Conservation (phyloP, 2,329 filamentous ascomycete species). For the Alternaria triticimaculans region DNA sequence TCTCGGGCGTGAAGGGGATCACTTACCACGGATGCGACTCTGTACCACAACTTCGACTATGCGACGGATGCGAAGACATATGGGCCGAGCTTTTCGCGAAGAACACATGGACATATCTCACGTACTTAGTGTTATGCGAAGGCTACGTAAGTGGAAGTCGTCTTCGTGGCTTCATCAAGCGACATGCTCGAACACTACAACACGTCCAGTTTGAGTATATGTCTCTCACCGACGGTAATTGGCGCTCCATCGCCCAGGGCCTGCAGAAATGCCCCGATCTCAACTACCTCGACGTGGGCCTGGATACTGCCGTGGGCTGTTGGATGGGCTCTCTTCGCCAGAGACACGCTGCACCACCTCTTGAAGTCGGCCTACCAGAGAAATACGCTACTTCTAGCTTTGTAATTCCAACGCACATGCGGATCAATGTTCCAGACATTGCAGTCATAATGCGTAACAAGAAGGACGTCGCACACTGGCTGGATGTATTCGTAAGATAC, state of each 20-base stretch:
- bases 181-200: background rate
- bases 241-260: rapidly evolving
- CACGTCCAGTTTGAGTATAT: rapidly evolving
- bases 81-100: background rate
- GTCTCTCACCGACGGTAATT: background rate
- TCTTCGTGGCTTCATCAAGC: background rate
- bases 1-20: background rate
- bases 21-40: background rate
- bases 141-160: background rate
- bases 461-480: background rate
- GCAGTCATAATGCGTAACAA: background rate
- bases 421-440: no score
- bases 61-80: background rate
- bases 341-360: background rate
- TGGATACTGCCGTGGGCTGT: rapidly evolving
- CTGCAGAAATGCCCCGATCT: background rate
- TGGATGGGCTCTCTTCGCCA: background rate
- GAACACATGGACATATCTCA: background rate
- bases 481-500: background rate
- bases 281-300: background rate
- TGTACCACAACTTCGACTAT: rapidly evolving
- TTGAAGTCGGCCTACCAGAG: background rate
- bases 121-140: background rate
- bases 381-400: background rate
- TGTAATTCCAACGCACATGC: no score